These are phyloP conservation scores for Filobasidium floriforme DNA, from an alignment of 768 basidiomycete species.

Conservation along the genomic window DNA sequence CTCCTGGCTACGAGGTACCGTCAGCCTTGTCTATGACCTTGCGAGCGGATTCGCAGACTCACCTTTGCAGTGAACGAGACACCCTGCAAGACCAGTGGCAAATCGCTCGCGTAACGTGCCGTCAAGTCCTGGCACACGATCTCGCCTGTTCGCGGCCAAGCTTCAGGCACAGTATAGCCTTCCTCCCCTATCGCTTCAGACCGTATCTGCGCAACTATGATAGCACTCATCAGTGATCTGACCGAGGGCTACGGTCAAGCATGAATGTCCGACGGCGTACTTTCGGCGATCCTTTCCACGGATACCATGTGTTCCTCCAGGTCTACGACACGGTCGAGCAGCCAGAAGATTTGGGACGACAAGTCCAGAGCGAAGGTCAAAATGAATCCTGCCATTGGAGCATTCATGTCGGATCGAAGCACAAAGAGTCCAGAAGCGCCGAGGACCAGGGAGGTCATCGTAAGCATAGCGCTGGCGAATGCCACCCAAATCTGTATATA, in stretches of 20 bases:
- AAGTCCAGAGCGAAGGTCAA: slow-evolving; percentile 34
- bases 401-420: slow-evolving; percentile 27
- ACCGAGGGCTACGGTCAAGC: no score
- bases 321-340: slow-evolving; percentile 32
- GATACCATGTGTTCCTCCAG: slow-evolving; percentile 42
- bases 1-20: slow-evolving; percentile 23
- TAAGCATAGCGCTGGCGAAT: slow-evolving; percentile 28
- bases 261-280: slow-evolving; percentile 23
- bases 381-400: slow-evolving; percentile 38
- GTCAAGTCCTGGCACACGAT: slow-evolving; percentile 31
- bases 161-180: slow-evolving; percentile 24
- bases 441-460: slow-evolving; percentile 31
- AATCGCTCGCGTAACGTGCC: slow-evolving; percentile 34
- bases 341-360: slow-evolving; percentile 28
- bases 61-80: slow-evolving; percentile 35
- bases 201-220: slow-evolving; percentile 30
- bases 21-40: no score
- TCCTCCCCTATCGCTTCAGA: slow-evolving; percentile 21
- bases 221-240: background rate
- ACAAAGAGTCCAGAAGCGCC: slow-evolving; percentile 33
- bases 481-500: slow-evolving; percentile 28
- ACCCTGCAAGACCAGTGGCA: slow-evolving; percentile 40
- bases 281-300: slow-evolving; percentile 41
- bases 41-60: no score
- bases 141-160: slow-evolving; percentile 36